Base-by-base conservation (phyloP, 768 basidiomycete genomes). In the Russula griseocarnosa region DNA sequence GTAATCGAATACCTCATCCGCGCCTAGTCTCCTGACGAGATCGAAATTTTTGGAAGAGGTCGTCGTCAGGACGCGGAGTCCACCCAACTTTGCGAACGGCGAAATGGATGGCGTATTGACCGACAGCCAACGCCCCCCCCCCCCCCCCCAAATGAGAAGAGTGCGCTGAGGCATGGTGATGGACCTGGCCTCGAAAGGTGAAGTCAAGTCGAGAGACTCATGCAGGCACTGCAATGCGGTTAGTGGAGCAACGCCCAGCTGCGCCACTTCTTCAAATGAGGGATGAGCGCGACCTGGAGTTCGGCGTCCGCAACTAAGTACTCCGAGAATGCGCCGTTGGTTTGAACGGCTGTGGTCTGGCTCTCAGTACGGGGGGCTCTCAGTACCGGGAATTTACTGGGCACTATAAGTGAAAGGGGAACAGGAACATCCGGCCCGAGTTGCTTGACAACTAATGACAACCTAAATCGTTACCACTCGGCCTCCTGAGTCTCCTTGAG, bases 1-100 rank as follows among this genome's bases (percentile, higher is more conserved):
- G 54, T 74, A 71, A 60, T 76, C 74, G 49, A 77, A 72, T 4
- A 73, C 71, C 9, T 69, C 72, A 26, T 74, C 71, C 0, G 78
- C 79, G 3, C 79, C 79, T 5, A 74, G 66, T 1, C 70, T 61
- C 50, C 71, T 73, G 46, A 79, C 60, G n/a, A 74, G 69, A 0
- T 67, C 73, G 24, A 71, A 71, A 62, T 78, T 78, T 51, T 67
- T 66, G 6, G 74, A 70, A 10, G 76, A 77, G 3, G 77, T 73
- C 2, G 76, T 76, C 5, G 75, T 72, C n/a, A 76, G 61, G 44
- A 78, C 16, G 5, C 16, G 38, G 61, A 71, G 72, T 3, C 74
- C 76, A 0, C 72, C 62, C 8, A 72, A 61, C 42, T 70, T 69
- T n/a, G 73, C 74, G 28, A 77, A 68, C 62, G 18, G 73, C 74